phyloP scores from a whole-genome alignment of 805 yeast genomes.

The Middelhovenomyces tepae region DNA sequence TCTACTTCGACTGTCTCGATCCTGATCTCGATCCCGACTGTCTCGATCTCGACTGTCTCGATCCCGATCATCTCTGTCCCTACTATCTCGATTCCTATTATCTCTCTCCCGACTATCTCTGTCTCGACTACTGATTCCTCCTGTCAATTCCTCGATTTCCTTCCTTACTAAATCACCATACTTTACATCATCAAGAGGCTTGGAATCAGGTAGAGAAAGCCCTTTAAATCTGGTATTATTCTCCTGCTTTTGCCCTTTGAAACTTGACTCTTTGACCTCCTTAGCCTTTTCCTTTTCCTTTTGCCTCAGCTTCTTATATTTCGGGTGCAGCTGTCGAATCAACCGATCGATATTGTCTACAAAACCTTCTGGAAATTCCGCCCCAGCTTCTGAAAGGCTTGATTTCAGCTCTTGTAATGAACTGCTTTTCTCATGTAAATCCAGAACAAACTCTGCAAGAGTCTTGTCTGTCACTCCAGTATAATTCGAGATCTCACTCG shows the following conservation, averaged over 20 bases:
- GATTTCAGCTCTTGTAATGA: conserved; percentile 29
- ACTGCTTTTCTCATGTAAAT: conserved; percentile 25
- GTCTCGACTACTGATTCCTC: conserved; percentile 14
- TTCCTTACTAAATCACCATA: conserved; percentile 1
- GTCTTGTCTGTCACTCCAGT: conserved; percentile 35
- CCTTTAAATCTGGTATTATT: conserved; percentile 12
- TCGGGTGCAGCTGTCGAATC: conserved; percentile 26
- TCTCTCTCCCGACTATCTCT: conserved; percentile 6
- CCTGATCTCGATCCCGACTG: no score
- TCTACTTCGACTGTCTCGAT: no score
- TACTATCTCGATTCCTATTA: conserved; percentile 13
- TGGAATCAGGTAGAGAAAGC: conserved; percentile 17
- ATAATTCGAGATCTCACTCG: conserved; percentile 25
- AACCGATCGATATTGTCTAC: conserved; percentile 23
- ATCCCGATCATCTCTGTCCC: conserved; percentile 7
- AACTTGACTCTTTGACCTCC: conserved; percentile 2
- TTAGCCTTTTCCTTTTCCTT: neutral
- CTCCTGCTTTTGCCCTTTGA: conserved; percentile 1
- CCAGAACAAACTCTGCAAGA: conserved; percentile 39
- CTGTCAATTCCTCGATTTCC: neutral
- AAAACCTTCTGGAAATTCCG: conserved; percentile 30
- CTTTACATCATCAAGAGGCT: neutral
- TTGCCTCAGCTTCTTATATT: conserved; percentile 11
- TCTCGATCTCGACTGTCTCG: no score
- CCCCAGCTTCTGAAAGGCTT: conserved; percentile 36